Evolutionary conservation across 225 moss, liverwort and hornwort genomes (phyloP).

Genomic region (Sphagnum contortum): DNA sequence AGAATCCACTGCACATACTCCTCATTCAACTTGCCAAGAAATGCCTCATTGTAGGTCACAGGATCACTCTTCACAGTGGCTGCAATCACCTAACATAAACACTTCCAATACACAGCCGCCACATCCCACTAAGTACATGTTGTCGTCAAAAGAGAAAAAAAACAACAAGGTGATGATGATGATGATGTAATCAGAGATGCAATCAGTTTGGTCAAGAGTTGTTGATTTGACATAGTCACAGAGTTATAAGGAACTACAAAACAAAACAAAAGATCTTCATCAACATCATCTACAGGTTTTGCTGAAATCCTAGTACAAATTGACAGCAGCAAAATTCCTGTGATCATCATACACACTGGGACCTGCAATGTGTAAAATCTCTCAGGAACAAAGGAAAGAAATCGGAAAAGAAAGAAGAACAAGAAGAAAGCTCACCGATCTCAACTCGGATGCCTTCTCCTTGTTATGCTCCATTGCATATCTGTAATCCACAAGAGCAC

Average conservation of each 20-base stretch:
- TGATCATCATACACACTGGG: background rate
- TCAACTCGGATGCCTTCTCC: constrained; percentile 67
- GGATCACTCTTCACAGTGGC: constrained; percentile 80
- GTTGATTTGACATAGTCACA: too few species aligned
- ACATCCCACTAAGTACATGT: background rate
- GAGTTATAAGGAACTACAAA: background rate
- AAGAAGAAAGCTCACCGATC: constrained; percentile 41
- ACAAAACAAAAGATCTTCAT: background rate
- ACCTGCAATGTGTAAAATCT: constrained; percentile 6
- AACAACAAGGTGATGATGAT: background rate
- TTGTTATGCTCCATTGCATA: constrained; percentile 97
- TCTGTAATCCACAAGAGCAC: constrained; percentile 24
- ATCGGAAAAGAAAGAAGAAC: too few species aligned
- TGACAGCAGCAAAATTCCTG: too few species aligned
- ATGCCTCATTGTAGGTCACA: constrained; percentile 65
- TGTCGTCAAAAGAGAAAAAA: background rate
- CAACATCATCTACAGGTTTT: too few species aligned
- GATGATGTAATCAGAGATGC: background rate
- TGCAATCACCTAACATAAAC: constrained; percentile 62
- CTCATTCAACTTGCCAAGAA: constrained; percentile 79
- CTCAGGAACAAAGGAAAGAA: background rate
- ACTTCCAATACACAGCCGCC: constrained; percentile 17
- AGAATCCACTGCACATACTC: constrained; percentile 94
- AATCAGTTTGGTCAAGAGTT: too few species aligned
- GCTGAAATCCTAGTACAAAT: too few species aligned